Percentiles rank a stretch among this genome's conserved stretches.
Evolutionary conservation across 2,329 filamentous ascomycete species (phyloP).

Genomic region (Fusarium agapanthi): DNA sequence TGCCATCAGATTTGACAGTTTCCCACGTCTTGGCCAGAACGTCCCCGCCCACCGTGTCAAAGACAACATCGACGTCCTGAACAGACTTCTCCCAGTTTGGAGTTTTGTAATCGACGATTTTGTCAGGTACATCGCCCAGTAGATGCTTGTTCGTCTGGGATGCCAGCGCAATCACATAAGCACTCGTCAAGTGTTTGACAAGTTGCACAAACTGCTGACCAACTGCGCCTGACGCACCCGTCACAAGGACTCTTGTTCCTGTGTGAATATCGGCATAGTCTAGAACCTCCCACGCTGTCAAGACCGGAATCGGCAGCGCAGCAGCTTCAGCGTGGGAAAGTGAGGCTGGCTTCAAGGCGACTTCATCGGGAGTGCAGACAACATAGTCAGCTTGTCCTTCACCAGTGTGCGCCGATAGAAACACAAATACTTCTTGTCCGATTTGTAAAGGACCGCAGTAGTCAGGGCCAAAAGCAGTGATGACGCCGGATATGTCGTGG

Average conservation of each 20-base stretch:
- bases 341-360: neutral
- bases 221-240: conserved; percentile 13
- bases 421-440: neutral
- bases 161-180: conserved; percentile 43
- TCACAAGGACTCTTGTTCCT: neutral
- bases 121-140: conserved; percentile 12
- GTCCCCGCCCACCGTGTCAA: conserved; percentile 7
- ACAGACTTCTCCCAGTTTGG: conserved; percentile 33
- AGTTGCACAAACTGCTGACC: conserved; percentile 44
- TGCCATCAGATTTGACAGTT: conserved; percentile 42
- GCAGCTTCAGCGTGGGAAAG: conserved; percentile 7
- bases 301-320: neutral
- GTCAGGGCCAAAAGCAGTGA: conserved; percentile 34
- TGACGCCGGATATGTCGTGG: conserved; percentile 47
- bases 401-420: neutral
- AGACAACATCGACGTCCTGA: neutral
- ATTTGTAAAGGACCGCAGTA: neutral
- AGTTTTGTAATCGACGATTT: conserved; percentile 41
- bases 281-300: conserved; percentile 18
- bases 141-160: conserved; percentile 35
- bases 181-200: conserved; percentile 24
- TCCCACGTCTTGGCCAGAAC: conserved; percentile 43
- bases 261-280: neutral
- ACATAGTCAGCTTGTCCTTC: conserved; percentile 11
- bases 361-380: neutral